Percentiles rank a stretch among this genome's conserved stretches.
These are phyloP conservation scores for Colletotrichum echinochloae DNA, from an alignment of 2,329 filamentous ascomycete genomes.

Conservation along the genomic window DNA sequence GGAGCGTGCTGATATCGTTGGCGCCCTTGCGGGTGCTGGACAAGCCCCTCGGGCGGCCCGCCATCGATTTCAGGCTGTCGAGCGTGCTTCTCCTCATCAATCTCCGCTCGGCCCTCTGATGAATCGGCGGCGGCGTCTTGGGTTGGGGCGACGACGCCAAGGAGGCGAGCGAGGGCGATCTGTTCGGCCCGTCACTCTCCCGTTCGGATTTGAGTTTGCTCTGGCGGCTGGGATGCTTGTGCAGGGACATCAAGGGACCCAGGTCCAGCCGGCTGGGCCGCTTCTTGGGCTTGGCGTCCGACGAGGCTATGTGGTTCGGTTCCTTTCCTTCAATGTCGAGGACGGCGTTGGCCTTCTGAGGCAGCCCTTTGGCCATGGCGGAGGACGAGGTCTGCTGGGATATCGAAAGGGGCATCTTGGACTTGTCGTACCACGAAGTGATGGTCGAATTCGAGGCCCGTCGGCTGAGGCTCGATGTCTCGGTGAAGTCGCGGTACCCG, in stretches of 20 bases:
- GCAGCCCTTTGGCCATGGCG: slow-evolving; percentile 68
- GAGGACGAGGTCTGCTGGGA: slow-evolving; percentile 70
- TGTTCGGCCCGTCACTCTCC: slow-evolving; percentile 52
- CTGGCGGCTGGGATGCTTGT: slow-evolving; percentile 43
- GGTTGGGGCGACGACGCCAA: slow-evolving; percentile 48
- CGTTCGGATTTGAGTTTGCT: slow-evolving; percentile 41
- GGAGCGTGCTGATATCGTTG: slow-evolving; percentile 53
- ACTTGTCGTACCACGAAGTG: slow-evolving; percentile 67
- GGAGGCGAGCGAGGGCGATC: slow-evolving; percentile 59
- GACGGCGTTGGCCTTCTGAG: slow-evolving; percentile 59
- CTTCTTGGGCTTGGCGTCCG: slow-evolving; percentile 55
- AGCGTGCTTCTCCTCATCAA: slow-evolving; percentile 53
- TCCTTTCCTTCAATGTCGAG: slow-evolving; percentile 58
- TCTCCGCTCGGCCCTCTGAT: slow-evolving; percentile 45
- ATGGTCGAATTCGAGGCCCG: slow-evolving; percentile 67
- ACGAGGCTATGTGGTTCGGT: slow-evolving; percentile 36
- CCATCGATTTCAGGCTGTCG: slow-evolving; percentile 39
- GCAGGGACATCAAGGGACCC: slow-evolving; percentile 55
- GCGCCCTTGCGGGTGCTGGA: slow-evolving; percentile 35
- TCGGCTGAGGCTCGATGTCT: slow-evolving; percentile 60
- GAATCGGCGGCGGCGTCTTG: slow-evolving; percentile 44
- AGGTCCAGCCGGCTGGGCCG: slow-evolving; percentile 64
- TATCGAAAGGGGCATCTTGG: slow-evolving; percentile 66
- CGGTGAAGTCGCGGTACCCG: slow-evolving; percentile 46
- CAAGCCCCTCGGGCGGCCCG: slow-evolving; percentile 36